Evolutionary conservation across 768 basidiomycete species (phyloP).

Genomic region (Naganishia vishniacii): DNA sequence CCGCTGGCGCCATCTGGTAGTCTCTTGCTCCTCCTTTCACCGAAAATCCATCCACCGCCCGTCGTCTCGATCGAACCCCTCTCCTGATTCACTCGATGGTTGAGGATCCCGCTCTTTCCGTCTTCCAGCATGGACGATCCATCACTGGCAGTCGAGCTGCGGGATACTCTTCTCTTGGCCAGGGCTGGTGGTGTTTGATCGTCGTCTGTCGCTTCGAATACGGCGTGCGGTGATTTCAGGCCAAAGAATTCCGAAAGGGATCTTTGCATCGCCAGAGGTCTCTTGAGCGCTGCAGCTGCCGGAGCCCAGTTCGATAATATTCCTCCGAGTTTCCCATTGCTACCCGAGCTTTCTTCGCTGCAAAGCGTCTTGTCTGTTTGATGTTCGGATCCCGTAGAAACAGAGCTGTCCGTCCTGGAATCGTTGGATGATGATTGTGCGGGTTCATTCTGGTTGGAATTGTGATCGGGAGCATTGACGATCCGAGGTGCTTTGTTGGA

Average conservation of each 20-base stretch:
- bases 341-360: neutral
- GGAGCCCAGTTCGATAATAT: slow-evolving; percentile 7
- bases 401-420: neutral
- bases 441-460: neutral
- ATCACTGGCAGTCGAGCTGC: neutral
- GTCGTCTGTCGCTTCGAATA: neutral
- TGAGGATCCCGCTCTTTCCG: slow-evolving; percentile 10
- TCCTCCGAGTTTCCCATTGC: neutral
- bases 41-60: slow-evolving; percentile 1
- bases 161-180: neutral
- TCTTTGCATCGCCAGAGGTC: slow-evolving; percentile 3
- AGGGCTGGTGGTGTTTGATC: neutral
- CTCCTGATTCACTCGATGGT: neutral
- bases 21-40: slow-evolving; percentile 1
- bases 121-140: neutral
- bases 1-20: slow-evolving; percentile 9
- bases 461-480: slow-evolving; percentile 1
- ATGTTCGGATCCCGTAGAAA: neutral
- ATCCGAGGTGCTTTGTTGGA: slow-evolving; percentile 2
- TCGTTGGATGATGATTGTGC: neutral
- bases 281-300: neutral
- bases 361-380: neutral
- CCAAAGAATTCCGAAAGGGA: slow-evolving; percentile 11
- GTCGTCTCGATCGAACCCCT: neutral
- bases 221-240: neutral